Evolutionary conservation across 441 rosid genomes (phyloP), one percentile per base, ranked within the genome.

Genomic region (Francoa sonchifolia): DNA sequence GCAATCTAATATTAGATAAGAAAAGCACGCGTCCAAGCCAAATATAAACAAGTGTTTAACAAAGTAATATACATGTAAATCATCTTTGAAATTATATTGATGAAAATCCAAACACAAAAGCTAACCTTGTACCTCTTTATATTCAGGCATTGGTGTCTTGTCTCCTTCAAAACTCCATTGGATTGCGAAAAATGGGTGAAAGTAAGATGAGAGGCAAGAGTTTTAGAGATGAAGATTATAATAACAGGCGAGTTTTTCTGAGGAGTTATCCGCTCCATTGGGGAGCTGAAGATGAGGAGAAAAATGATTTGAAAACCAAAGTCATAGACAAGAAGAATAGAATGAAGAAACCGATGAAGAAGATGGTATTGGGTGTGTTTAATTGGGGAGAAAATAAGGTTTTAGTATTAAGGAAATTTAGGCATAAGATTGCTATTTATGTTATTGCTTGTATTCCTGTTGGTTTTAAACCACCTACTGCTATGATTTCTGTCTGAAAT

Each of bases 261-360:
- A 57, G 72, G 59, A 78, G 79, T 52, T 78, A 69, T 50, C 79
- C 87, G 38, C 75, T 69, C 52, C 48, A 59, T 17, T 53, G 55
- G 71, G 65, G 48, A 35, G 53, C 35, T 17, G 68, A 60, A 54
- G 75, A 54, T 0, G 43, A 38, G 17, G 54, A 13, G 16, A 23
- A 33, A 12, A 40, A 47, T 0, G 44, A 60, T 19, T 53, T 64
- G 44, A 56, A 2, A 0, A 42, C 6, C 31, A 29, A 36, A 10
- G 42, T 22, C 28, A 26, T 28, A 13, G 15, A 29, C 23, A 19
- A 40, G 35, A 44, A 34, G 32, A 39, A 39, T 15, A 16, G 39
- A n/a, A n/a, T n/a, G 39, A 48, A 38, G 63, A 58, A 38, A 28
- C 58, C 55, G 12, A 39, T 57, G 16, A 66, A 64, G 68, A 55